Evolutionary conservation across 2,329 filamentous ascomycete species (phyloP), one percentile per base, ranked within the genome.

Genomic region (Clonostachys rhizophaga): DNA sequence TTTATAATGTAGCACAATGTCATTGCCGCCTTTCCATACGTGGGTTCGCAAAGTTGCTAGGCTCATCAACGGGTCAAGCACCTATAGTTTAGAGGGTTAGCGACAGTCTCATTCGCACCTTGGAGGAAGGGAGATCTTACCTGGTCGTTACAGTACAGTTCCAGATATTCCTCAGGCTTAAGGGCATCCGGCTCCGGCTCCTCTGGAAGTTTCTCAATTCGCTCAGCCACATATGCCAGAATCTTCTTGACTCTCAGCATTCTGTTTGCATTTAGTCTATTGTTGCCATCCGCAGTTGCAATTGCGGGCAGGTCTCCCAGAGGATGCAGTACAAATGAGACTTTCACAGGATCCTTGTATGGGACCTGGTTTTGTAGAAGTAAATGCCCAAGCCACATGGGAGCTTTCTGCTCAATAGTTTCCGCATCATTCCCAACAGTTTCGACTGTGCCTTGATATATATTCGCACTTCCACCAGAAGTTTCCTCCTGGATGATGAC

Each of bases 221-320:
- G 81, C 66, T 99, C 94, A 2, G 91, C 89, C 16, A 99, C 83
- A 58, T 99, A 99, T 0, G 84, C 83, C 49, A 97, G 70, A 18
- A 99, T 94, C 74, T 99, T 99, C 70, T 90, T 92, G 5, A 95
- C 90, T 42, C 94, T 82, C 44, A 99, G 76, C 94, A 99, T 97
- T 47, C 92, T 83, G 61, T 97, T 99, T 11, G 94, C 94, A 63
- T 97, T 99, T 45, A 99, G 76, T 20, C 94, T 85, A 54, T 91
- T 92, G 64, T 92, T 95, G 45, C 86, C 86, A 60, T 95, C 91
- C 5, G 82, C 68, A 20, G 83, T 80, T 34, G 86, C 81, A 44
- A 96, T 86, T 47, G 78, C 79, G 1, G 91, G 90, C 45, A 97
- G 71, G 24, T 78, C 69, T 54, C 89, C 85, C 57, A 88, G 78